Percentiles rank a stretch among this genome's conserved stretches.
phyloP scores from a whole-genome alignment of 2,329 filamentous ascomycete genomes.

The Xylariaceae sp. region DNA sequence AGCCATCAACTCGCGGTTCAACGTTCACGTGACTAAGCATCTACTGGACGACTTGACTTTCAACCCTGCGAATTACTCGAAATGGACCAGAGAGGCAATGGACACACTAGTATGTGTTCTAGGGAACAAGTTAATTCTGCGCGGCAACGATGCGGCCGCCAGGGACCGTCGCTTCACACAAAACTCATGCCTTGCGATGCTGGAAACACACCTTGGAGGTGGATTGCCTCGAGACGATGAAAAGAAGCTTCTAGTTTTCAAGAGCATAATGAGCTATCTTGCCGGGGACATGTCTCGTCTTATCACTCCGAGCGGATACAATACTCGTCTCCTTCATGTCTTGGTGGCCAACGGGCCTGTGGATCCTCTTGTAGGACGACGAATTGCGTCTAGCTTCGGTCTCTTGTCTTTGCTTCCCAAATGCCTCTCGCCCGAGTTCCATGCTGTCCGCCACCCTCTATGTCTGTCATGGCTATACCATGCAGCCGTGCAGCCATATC shows the following conservation, averaged over 20 bases:
- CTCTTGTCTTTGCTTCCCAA: constrained; percentile 28
- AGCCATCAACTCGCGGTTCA: constrained; percentile 17
- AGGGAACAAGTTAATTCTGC: constrained; percentile 27
- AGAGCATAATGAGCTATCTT: constrained; percentile 29
- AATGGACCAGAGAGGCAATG: constrained; percentile 25
- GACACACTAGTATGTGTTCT: constrained; percentile 26
- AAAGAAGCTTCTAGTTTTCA: constrained; percentile 21
- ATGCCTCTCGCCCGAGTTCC: constrained; percentile 26
- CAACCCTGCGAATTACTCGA: constrained; percentile 15
- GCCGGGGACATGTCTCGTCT: constrained; percentile 32
- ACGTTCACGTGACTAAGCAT: constrained; percentile 22
- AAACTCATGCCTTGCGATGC: no score
- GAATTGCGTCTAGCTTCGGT: constrained; percentile 27
- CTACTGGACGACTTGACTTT: constrained; percentile 17
- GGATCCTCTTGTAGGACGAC: constrained; percentile 23
- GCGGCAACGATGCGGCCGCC: no score
- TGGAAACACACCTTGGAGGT: no score
- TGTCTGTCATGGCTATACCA: constrained; percentile 29
- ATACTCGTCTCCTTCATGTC: constrained; percentile 23
- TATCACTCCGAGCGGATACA: constrained; percentile 11
- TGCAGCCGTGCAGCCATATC: constrained; percentile 29
- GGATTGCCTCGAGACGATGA: neutral
- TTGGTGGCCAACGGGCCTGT: constrained; percentile 14
- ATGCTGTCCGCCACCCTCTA: constrained; percentile 27
- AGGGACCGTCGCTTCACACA: no score